phyloP scores from a whole-genome alignment of 768 basidiomycete species.

The Auricularia cornea region DNA sequence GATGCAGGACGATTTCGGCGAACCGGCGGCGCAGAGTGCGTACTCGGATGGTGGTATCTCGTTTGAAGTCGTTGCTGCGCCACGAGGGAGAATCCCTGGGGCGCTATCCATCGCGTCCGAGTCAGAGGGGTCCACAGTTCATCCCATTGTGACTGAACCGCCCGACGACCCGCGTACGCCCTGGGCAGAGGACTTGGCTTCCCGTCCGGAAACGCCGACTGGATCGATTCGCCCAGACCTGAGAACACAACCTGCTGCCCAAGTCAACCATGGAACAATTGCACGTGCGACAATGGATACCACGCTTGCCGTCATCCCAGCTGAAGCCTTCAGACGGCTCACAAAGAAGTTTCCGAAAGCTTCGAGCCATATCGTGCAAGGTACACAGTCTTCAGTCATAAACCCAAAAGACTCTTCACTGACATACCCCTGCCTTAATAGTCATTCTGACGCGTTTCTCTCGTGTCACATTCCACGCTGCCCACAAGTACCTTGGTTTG shows the following conservation, averaged over 20 bases:
- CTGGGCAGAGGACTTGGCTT: background rate
- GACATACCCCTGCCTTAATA: conserved; percentile 19
- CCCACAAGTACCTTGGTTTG: conserved; percentile 91
- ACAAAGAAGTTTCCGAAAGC: conserved; percentile 97
- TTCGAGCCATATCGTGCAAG: conserved; percentile 92
- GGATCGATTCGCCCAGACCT: background rate
- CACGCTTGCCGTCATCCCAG: conserved; percentile 97
- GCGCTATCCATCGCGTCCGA: background rate
- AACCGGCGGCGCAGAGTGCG: conserved; percentile 52
- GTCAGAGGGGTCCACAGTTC: background rate
- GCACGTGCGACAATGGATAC: conserved; percentile 93
- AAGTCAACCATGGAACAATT: conserved; percentile 59
- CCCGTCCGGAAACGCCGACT: background rate
- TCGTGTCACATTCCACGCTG: conserved; percentile 94
- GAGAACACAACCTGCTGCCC: background rate
- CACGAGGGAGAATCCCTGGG: background rate
- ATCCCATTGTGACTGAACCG: background rate
- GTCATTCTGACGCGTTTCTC: conserved; percentile 95
- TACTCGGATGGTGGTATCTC: conserved; percentile 24
- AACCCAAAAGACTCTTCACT: background rate
- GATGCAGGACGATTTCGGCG: conserved; percentile 43
- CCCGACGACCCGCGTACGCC: background rate
- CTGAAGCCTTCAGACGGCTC: conserved; percentile 88
- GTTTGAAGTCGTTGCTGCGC: background rate
- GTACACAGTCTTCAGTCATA: conserved; percentile 26